Conservation (phyloP, 176 grass and related monocot species). For the Phyllostachys edulis region DNA sequence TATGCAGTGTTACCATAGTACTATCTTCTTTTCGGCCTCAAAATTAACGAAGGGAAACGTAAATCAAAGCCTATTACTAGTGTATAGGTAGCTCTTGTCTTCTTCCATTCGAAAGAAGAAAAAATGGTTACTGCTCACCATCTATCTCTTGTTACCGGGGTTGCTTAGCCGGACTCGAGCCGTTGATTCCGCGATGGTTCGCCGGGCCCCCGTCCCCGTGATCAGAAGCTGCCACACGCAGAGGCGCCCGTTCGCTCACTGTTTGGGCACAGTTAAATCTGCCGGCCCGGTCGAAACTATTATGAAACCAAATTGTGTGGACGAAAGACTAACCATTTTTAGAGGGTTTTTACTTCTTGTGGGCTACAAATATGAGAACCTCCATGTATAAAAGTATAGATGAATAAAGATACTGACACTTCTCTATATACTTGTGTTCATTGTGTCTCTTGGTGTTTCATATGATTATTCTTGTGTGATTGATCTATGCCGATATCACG, state of each 20-base stretch:
- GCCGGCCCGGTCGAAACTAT: conserved; percentile 31
- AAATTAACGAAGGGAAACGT: background rate
- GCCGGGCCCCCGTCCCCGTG: background rate
- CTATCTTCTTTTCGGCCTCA: background rate
- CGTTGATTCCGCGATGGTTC: background rate
- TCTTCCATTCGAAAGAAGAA: background rate
- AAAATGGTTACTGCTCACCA: background rate
- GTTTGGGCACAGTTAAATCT: conserved; percentile 22
- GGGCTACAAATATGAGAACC: no score
- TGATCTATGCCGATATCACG: no score
- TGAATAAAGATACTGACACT: no score
- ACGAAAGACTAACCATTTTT: no score
- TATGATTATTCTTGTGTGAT: no score
- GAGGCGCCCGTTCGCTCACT: conserved; percentile 13
- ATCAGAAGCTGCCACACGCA: conserved; percentile 23
- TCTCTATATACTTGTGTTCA: no score
- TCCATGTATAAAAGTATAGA: no score
- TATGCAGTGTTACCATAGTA: background rate
- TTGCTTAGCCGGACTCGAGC: background rate
- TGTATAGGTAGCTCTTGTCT: background rate
- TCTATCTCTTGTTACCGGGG: conserved; percentile 3
- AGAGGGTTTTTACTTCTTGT: no score
- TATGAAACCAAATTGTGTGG: no score
- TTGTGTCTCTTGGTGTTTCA: no score
- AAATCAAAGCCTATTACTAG: background rate